Evolutionary conservation across 78 protist genomes (phyloP).

Genomic region (Dictyostelium firmibasis): DNA sequence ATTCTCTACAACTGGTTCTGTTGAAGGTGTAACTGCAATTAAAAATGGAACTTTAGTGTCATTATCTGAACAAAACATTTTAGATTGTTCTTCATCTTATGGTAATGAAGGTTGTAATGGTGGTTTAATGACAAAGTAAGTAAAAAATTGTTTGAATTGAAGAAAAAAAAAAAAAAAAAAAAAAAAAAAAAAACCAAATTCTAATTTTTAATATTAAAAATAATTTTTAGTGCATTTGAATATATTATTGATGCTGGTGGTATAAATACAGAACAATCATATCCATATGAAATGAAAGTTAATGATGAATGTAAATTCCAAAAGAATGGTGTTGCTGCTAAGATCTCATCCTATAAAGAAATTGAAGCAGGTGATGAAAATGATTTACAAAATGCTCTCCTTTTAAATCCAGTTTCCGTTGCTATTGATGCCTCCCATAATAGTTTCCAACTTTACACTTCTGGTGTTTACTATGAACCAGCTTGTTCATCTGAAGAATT

Average conservation of each 20-base stretch:
- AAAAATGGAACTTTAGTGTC: conserved; percentile 17
- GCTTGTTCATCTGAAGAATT: conserved; percentile 71
- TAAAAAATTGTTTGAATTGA: too few species aligned
- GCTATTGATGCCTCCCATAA: conserved; percentile 91
- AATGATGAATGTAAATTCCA: conserved; percentile 62
- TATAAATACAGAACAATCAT: conserved; percentile 80
- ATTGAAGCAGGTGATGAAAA: conserved; percentile 33
- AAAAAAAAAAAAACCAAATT: too few species aligned
- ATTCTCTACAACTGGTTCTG: conserved; percentile 25
- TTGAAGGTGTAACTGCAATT: conserved; percentile 36
- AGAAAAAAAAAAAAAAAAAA: too few species aligned
- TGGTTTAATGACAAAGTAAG: conserved; percentile 63
- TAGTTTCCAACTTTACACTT: conserved; percentile 87
- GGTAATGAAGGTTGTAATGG: conserved; percentile 89
- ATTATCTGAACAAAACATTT: conserved; percentile 88
- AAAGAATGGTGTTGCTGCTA: conserved; percentile 21
- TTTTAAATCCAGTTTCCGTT: conserved; percentile 84
- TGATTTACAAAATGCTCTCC: conserved; percentile 26
- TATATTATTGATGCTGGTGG: conserved; percentile 78
- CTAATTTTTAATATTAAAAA: too few species aligned
- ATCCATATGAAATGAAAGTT: conserved; percentile 87
- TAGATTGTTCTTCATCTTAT: conserved; percentile 73
- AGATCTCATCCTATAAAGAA: conserved; percentile 43
- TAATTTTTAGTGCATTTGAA: conserved; percentile 63
- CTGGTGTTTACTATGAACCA: conserved; percentile 87